Evolutionary conservation across 345 rosid genomes (phyloP), one percentile per base, ranked within the genome.

Genomic region (Jatropha curcas): DNA sequence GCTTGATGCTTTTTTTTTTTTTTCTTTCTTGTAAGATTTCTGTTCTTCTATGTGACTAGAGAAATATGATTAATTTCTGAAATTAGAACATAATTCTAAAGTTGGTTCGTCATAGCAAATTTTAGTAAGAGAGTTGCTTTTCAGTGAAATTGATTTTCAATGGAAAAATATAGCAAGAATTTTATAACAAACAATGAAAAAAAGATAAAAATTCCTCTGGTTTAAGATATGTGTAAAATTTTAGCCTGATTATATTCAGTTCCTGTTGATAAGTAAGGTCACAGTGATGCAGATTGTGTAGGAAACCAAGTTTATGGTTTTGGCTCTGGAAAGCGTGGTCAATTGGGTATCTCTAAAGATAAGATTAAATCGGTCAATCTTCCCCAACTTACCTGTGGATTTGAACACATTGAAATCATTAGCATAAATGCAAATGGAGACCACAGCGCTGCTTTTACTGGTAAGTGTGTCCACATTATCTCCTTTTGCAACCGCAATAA

Each of bases 311-410:
- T 92, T 24, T 89, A 87, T 67, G 92, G 88, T 67, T 95, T 92
- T 75, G 98, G 99, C 35, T 86, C 89, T 22, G 92, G 94, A 73
- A 95, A 89, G 68, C 97, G 92, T 17, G 96, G 98, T 73, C 99
- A 95, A 67, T 72, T 94, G 71, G 98, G 97, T 74, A 39, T 86
- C 63, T 75, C 84, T 31, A 73, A 34, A 33, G 83, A 81, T 50
- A 84, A 39, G 74, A 53, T 79, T 37, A 88, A 80, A 72, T 88
- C 86, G 0, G 70, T 85, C 25, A 77, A 72, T 73, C 74, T 86
- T 82, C 99, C 99, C 7, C 84, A 80, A 56, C 7, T 58, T 57
- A 80, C 81, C 13, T 74, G 74, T 12, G 96, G 98, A 72, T 70
- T 92, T 59, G 84, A 89, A 63, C 79, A 76, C 75, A 72, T 83